Evolutionary conservation across 768 basidiomycete genomes (phyloP).

Genomic region (Imleria badia): DNA sequence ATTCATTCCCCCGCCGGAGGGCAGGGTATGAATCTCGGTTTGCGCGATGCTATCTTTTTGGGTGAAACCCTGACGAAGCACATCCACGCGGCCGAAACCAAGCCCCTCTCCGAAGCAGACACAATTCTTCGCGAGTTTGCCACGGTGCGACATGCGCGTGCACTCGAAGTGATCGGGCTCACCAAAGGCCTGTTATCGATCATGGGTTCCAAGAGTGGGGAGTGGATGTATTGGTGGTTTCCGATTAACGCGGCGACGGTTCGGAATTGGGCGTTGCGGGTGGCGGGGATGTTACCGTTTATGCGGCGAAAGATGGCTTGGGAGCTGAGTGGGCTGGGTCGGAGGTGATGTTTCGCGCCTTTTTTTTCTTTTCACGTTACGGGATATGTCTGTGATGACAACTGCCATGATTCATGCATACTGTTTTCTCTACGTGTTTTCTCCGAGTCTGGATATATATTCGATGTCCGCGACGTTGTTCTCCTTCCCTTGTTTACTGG

Average conservation of each 20-base stretch:
- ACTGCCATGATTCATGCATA: too few relatives aligned
- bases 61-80: conserved; percentile 43
- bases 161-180: conserved; percentile 41
- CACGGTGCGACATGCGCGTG: conserved; percentile 36
- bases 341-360: conserved; percentile 7
- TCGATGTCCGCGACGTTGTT: too few relatives aligned
- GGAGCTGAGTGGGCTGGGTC: conserved; percentile 29
- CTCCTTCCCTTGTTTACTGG: too few relatives aligned
- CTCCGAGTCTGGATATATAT: too few relatives aligned
- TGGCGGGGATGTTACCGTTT: conserved; percentile 20
- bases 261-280: conserved; percentile 29
- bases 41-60: conserved; percentile 50
- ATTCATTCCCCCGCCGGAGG: conserved; percentile 48
- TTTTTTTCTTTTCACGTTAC: too few relatives aligned
- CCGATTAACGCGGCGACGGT: conserved; percentile 28
- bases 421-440: too few relatives aligned
- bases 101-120: conserved; percentile 26
- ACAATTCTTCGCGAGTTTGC: conserved; percentile 38
- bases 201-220: conserved; percentile 16
- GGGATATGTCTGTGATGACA: too few relatives aligned
- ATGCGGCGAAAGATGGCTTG: conserved; percentile 19
- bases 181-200: conserved; percentile 37
- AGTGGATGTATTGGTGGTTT: conserved; percentile 24
- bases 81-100: conserved; percentile 18
- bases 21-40: conserved; percentile 59